Evolutionary conservation across 805 yeast species (phyloP), one percentile per base, ranked within the genome.

Genomic region (Zygosaccharomyces pseudorouxii): DNA sequence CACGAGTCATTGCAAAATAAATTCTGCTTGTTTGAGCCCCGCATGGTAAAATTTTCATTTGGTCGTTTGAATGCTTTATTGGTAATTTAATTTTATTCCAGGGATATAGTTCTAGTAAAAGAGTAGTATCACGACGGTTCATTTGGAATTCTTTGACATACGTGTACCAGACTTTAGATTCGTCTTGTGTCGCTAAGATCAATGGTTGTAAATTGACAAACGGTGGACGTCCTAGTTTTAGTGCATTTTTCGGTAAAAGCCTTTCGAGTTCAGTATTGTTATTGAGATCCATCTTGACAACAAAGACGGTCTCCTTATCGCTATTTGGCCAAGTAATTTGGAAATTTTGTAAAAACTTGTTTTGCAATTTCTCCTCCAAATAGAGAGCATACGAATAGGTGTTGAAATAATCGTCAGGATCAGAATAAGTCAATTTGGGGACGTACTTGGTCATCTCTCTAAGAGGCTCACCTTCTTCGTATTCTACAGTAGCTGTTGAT

Each of bases 21-120:
- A 82, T 81, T 63, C 89, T 70, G 38, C 79, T 75, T 5, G 81
- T 77, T 2, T 84, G 84, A 4, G 79, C 78, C 7, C 84, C 78
- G 18, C 81, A 80, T 0, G 89, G 88, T 42, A 84, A 58, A 10
- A 84, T 59, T 29, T 71, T 69, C 30, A 71, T 58, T 12, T 58
- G 52, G 43, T 72, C 70, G 4, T 72, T 70, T 2, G 73, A 63
- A 8, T 50, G 50, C 2, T 37, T 57, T 8, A 60, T 65, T 0
- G 86, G 86, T 50, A 81, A 68, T 3, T 72, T 72, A 39, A 64
- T 63, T 28, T 67, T 68, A 57, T 82, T 82, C 89, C 89, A 83
- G 12, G 73, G 70, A 57, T 75, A 81, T 18, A 80, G 69, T 47
- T 76, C 76, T 28, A 82, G 63, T 14, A 79, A 67, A 44, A 82